Percentiles rank a stretch among this genome's conserved stretches.
Evolutionary conservation across 805 yeast genomes (phyloP).

Genomic region (Lipomyces lipofer): DNA sequence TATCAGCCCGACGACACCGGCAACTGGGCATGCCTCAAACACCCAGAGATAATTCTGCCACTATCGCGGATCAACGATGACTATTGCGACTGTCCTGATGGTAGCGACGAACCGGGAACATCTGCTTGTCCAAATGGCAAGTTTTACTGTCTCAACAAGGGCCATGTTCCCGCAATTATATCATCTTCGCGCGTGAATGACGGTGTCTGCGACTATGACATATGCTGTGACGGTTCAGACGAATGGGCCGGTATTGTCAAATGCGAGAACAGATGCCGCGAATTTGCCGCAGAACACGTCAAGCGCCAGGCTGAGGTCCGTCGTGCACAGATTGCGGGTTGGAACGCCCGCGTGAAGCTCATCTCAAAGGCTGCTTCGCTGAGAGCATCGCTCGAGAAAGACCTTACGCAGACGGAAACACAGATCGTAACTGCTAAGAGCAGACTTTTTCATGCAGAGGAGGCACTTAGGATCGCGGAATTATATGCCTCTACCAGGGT

Average conservation of each 20-base stretch:
- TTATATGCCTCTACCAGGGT: constrained; percentile 11
- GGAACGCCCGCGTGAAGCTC: constrained; percentile 40
- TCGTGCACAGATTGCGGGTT: constrained; percentile 41
- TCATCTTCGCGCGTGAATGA: constrained; percentile 74
- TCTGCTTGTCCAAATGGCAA: constrained; percentile 63
- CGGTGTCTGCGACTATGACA: constrained; percentile 85
- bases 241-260: constrained; percentile 50
- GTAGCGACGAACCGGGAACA: constrained; percentile 96
- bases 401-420: constrained; percentile 31
- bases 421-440: constrained; percentile 31
- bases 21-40: constrained; percentile 67
- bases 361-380: constrained; percentile 37
- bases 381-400: constrained; percentile 30
- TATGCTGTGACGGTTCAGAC: constrained; percentile 95
- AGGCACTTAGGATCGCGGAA: constrained; percentile 38
- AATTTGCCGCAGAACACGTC: constrained; percentile 48
- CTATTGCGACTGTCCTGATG: constrained; percentile 96
- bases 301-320: constrained; percentile 31
- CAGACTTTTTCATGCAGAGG: constrained; percentile 34
- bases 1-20: constrained; percentile 56
- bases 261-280: constrained; percentile 60
- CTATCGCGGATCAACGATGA: constrained; percentile 76
- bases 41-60: constrained; percentile 64
- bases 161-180: constrained; percentile 62
- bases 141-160: constrained; percentile 78